phyloP scores from a whole-genome alignment of 768 basidiomycete genomes.

The Kwoniella dejecticola region DNA sequence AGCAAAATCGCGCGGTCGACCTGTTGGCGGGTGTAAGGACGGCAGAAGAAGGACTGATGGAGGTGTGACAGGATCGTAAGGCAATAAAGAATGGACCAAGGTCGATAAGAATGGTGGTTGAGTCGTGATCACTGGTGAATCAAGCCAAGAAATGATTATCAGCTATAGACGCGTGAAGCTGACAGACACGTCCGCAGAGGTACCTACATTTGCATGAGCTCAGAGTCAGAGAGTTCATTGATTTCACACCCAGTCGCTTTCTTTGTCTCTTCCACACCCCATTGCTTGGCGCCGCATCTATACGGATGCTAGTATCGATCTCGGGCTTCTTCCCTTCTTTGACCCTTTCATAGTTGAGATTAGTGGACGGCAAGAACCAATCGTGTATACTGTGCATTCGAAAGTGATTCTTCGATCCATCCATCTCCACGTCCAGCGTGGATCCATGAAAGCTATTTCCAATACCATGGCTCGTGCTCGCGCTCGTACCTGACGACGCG shows the following conservation, averaged over 20 bases:
- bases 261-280: slow-evolving; percentile 17
- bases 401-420: slow-evolving; percentile 6
- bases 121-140: slow-evolving; percentile 6
- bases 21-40: slow-evolving; percentile 38
- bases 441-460: neutral
- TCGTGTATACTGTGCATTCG: slow-evolving; percentile 24
- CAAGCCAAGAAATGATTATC: neutral
- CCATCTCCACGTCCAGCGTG: neutral
- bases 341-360: slow-evolving; percentile 10
- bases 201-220: neutral
- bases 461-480: neutral
- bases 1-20: slow-evolving; percentile 40
- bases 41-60: slow-evolving; percentile 42
- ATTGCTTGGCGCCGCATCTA: neutral
- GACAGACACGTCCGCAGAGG: no score
- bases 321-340: slow-evolving; percentile 11
- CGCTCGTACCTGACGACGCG: neutral
- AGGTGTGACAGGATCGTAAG: slow-evolving; percentile 26
- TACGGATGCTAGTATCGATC: neutral
- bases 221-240: neutral
- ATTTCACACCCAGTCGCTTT: slow-evolving; percentile 12
- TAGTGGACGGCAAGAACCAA: slow-evolving; percentile 27
- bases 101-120: slow-evolving; percentile 25
- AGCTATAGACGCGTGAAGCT: neutral
- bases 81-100: slow-evolving; percentile 26